Evolutionary conservation across 2,329 filamentous ascomycete species (phyloP).

Genomic region (Penicillium concentricum): DNA sequence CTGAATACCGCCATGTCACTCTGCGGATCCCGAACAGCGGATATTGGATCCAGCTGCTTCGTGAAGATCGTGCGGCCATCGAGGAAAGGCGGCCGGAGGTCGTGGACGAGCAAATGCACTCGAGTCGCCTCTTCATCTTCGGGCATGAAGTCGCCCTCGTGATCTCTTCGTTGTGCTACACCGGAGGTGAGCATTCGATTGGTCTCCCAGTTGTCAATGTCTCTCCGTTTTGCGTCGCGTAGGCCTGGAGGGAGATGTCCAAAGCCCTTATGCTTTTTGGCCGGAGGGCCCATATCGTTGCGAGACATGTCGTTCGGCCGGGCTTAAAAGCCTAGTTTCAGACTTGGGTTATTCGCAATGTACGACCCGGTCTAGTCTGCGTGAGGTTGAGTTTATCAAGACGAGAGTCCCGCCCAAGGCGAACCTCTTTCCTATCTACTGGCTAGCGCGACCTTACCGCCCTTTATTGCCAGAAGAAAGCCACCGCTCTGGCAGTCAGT

Average conservation of each 20-base stretch:
- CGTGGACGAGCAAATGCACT: constrained; percentile 88
- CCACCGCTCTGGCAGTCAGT: background rate
- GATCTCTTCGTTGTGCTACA: constrained; percentile 83
- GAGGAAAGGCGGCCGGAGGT: constrained; percentile 88
- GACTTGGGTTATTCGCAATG: background rate
- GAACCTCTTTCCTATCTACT: constrained; percentile 4
- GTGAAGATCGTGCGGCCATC: constrained; percentile 96
- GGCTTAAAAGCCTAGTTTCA: background rate
- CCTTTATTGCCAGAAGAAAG: background rate
- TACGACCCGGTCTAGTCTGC: background rate
- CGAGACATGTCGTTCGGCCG: constrained; percentile 30
- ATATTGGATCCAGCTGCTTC: constrained; percentile 92
- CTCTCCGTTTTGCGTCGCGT: constrained; percentile 68
- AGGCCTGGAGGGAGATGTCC: constrained; percentile 35
- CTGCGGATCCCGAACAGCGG: constrained; percentile 86
- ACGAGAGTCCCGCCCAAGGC: background rate
- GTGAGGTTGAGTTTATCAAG: background rate
- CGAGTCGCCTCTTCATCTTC: constrained; percentile 82
- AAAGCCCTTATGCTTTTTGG: constrained; percentile 41
- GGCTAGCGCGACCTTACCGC: background rate
- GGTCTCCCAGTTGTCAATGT: constrained; percentile 97
- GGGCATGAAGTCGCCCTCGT: constrained; percentile 78
- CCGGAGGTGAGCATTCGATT: constrained; percentile 98
- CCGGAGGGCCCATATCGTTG: constrained; percentile 36
- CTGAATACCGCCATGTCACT: constrained; percentile 99